Evolutionary conservation across 441 rosid species (phyloP).

Genomic region (Macaranga tanarius): DNA sequence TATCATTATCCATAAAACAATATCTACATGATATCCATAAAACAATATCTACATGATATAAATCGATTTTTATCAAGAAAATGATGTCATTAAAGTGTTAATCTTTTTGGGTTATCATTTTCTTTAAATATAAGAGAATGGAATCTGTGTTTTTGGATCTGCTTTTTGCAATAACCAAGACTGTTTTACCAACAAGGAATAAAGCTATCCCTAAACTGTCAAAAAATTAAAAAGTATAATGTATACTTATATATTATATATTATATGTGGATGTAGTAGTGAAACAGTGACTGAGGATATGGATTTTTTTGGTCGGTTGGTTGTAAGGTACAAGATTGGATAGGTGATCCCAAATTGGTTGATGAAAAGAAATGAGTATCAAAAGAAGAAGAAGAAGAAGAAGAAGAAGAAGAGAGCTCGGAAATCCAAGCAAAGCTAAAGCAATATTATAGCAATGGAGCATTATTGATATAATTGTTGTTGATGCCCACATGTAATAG

Average conservation of each 20-base stretch:
- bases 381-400: slow-evolving; percentile 1
- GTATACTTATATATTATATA: slow-evolving; percentile 6
- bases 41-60: neutral
- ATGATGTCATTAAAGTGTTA: slow-evolving; percentile 18
- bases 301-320: slow-evolving; percentile 26
- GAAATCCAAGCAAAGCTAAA: slow-evolving; percentile 31
- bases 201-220: slow-evolving; percentile 40
- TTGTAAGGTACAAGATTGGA: slow-evolving; percentile 20
- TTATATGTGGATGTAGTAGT: slow-evolving; percentile 9
- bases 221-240: slow-evolving; percentile 25
- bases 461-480: neutral
- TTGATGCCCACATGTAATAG: slow-evolving; percentile 32
- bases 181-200: slow-evolving; percentile 40
- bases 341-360: slow-evolving; percentile 22
- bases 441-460: neutral
- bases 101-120: slow-evolving; percentile 17
- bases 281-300: slow-evolving; percentile 19
- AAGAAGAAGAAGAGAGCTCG: slow-evolving; percentile 22
- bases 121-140: slow-evolving; percentile 19
- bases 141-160: slow-evolving; percentile 46
- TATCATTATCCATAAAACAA: no score
- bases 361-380: neutral
- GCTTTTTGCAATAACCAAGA: slow-evolving; percentile 52
- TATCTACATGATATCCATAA: no score
- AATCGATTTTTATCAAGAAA: neutral